phyloP scores from a whole-genome alignment of 495 filamentous ascomycete species.

The Hypoxylon rickii region DNA sequence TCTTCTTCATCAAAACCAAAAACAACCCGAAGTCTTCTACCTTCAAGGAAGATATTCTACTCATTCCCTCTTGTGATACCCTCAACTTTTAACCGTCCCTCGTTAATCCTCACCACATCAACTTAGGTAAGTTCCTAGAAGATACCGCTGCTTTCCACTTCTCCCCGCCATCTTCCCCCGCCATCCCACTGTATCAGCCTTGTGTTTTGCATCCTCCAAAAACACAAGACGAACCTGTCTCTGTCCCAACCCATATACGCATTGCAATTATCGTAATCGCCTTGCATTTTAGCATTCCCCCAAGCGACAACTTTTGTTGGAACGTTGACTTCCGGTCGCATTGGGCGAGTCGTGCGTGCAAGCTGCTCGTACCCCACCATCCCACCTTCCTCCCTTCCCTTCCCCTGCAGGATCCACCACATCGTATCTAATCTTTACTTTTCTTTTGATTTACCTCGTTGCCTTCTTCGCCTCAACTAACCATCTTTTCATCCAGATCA shows the following conservation, averaged over 20 bases:
- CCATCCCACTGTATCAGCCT: conserved; percentile 28
- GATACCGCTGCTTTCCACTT: neutral
- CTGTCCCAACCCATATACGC: neutral
- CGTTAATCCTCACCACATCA: neutral
- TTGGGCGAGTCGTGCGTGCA: too few relatives aligned
- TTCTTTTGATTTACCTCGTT: too few relatives aligned
- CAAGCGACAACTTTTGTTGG: too few relatives aligned
- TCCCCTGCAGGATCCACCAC: neutral
- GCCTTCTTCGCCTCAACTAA: conserved; percentile 6
- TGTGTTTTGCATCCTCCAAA: neutral
- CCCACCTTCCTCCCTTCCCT: neutral
- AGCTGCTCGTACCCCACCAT: neutral
- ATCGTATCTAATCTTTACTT: neutral
- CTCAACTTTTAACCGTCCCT: too few relatives aligned
- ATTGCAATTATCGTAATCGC: too few relatives aligned
- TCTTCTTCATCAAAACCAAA: conserved; percentile 17
- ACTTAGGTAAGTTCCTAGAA: conserved; percentile 30
- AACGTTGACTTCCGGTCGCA: too few relatives aligned
- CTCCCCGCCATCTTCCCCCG: neutral
- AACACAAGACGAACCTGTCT: neutral
- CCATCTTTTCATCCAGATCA: conserved; percentile 5
- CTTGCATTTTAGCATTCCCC: too few relatives aligned
- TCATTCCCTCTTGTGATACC: conserved; percentile 30
- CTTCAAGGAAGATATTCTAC: conserved; percentile 13
- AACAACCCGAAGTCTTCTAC: conserved; percentile 4